phyloP scores from a whole-genome alignment of 2,329 filamentous ascomycete species.

The Trichoderma simmonsii region DNA sequence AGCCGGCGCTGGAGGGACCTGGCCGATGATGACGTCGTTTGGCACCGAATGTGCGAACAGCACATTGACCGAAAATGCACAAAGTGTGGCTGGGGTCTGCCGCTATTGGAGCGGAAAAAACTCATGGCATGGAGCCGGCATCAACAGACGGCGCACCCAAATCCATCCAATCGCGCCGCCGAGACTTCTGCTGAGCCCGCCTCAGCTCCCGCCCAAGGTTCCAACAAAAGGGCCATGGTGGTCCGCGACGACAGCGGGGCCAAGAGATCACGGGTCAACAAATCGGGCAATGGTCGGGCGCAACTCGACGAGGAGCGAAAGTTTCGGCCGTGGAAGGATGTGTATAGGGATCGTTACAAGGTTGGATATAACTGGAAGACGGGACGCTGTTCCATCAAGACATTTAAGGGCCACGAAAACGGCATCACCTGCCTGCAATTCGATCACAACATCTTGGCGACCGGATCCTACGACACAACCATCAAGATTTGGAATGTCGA shows the following conservation, averaged over 20 bases:
- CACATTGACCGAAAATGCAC: constrained; percentile 92
- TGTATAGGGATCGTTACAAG: constrained; percentile 93
- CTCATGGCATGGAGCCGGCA: constrained; percentile 83
- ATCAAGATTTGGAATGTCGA: constrained; percentile 97
- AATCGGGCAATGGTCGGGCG: constrained; percentile 28
- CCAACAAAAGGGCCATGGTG: constrained; percentile 35
- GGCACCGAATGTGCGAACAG: constrained; percentile 96
- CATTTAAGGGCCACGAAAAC: constrained; percentile 82
- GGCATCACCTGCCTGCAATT: constrained; percentile 59
- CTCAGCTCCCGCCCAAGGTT: constrained; percentile 24
- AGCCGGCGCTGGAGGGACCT: constrained; percentile 82
- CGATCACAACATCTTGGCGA: constrained; percentile 86
- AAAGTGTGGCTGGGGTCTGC: constrained; percentile 93
- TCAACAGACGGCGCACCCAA: constrained; percentile 59
- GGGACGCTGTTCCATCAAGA: constrained; percentile 78
- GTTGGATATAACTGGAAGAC: constrained; percentile 98
- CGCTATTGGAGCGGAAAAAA: constrained; percentile 82
- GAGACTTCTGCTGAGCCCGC: constrained; percentile 25
- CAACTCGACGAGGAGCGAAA: constrained; percentile 45
- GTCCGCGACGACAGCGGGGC: constrained; percentile 30
- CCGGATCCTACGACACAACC: constrained; percentile 90
- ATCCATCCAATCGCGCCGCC: constrained; percentile 31
- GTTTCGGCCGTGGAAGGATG: constrained; percentile 83
- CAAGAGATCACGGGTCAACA: constrained; percentile 35
- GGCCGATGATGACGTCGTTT: constrained; percentile 96